Evolutionary conservation across 495 filamentous ascomycete genomes (phyloP).

Genomic region (Penicillium paxilli): DNA sequence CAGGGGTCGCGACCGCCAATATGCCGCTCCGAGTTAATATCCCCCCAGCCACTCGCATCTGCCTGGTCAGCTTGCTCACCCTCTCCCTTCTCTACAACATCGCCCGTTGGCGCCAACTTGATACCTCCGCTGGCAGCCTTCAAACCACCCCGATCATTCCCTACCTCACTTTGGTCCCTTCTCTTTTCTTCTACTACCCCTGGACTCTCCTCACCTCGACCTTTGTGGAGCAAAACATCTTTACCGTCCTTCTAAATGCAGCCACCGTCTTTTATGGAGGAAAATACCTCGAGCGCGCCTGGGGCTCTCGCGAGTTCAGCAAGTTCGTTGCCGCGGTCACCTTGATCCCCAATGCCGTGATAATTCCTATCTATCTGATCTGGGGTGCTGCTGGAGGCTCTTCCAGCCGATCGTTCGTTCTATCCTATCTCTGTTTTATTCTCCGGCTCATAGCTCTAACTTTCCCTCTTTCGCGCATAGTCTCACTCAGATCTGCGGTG

Average conservation of each 20-base stretch:
- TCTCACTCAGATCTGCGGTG: conserved; percentile 79
- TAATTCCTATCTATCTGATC: conserved; percentile 69
- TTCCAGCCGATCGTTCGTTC: conserved; percentile 61
- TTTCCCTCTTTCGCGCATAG: conserved; percentile 48
- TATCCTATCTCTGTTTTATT: background rate
- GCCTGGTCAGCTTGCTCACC: conserved; percentile 69
- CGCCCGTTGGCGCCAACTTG: conserved; percentile 59
- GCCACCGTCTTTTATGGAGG: conserved; percentile 90
- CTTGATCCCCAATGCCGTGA: conserved; percentile 75
- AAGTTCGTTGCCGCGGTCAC: conserved; percentile 82
- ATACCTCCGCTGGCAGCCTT: conserved; percentile 50
- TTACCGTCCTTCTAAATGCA: conserved; percentile 78
- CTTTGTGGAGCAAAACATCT: conserved; percentile 89
- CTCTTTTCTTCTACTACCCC: conserved; percentile 79
- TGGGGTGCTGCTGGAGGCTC: conserved; percentile 71
- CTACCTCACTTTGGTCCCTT: conserved; percentile 84
- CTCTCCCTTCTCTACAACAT: conserved; percentile 82
- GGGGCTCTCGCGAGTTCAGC: conserved; percentile 88
- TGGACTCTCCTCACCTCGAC: conserved; percentile 90
- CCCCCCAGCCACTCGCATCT: conserved; percentile 82
- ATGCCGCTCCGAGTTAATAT: conserved; percentile 90
- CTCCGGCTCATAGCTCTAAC: conserved; percentile 23
- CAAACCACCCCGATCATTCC: conserved; percentile 64
- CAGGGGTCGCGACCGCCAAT: conserved; percentile 27
- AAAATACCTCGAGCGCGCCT: conserved; percentile 92